A percentile compares a stretch with the other conserved stretches of the same genome.
Evolutionary conservation across 352 stramenopile genomes (phyloP).

Genomic region (Pythium periplocum): DNA sequence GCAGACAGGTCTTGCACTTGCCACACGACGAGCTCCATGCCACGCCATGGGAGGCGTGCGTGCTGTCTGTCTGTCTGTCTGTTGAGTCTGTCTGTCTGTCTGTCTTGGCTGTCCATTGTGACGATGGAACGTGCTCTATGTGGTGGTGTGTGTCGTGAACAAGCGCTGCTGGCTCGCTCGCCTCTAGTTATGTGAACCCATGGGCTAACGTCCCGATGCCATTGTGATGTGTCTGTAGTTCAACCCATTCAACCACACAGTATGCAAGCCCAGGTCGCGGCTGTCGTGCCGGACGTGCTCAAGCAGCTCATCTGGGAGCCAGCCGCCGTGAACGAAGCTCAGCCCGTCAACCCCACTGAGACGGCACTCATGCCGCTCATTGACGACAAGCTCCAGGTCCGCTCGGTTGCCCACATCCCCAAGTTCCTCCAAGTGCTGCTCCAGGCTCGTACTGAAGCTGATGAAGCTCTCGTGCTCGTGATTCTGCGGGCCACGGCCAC

Average conservation of each 20-base stretch:
- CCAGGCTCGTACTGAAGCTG: conserved; percentile 58
- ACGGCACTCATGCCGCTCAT: conserved; percentile 48
- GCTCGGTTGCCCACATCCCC: conserved; percentile 37
- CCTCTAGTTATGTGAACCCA: too few species aligned
- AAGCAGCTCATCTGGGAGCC: conserved; percentile 27
- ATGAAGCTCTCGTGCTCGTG: conserved; percentile 65
- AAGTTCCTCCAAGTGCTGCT: conserved; percentile 60
- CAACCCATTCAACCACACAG: neutral
- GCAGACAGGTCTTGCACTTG: too few species aligned
- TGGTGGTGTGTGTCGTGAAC: too few species aligned
- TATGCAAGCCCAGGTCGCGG: conserved; percentile 16
- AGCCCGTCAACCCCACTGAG: conserved; percentile 36
- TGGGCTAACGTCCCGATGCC: too few species aligned
- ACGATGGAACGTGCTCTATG: too few species aligned
- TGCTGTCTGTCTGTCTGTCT: too few species aligned
- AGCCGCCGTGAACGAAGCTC: conserved; percentile 8
- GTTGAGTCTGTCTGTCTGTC: too few species aligned
- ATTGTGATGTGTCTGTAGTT: too few species aligned
- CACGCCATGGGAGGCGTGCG: too few species aligned
- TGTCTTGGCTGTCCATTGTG: too few species aligned
- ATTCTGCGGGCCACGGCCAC: conserved; percentile 65
- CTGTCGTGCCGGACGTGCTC: conserved; percentile 15
- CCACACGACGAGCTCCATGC: too few species aligned
- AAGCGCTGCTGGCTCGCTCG: too few species aligned
- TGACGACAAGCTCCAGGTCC: conserved; percentile 44